Evolutionary conservation across 2,329 filamentous ascomycete species (phyloP).

Genomic region (Ramularia endophylla): DNA sequence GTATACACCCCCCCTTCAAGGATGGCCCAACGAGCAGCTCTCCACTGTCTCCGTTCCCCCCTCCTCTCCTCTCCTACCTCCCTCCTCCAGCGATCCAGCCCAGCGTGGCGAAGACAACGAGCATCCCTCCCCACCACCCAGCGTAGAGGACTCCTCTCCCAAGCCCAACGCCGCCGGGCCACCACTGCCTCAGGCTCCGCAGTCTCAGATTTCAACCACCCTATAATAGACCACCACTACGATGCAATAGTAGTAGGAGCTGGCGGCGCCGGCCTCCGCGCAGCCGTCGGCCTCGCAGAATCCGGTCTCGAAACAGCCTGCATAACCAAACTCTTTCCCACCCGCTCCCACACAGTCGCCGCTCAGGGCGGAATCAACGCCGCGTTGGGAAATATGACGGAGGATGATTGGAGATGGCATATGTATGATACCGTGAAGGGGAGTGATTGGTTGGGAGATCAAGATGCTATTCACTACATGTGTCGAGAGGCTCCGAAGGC

Average conservation of each 20-base stretch:
- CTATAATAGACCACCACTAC: slow-evolving; percentile 96
- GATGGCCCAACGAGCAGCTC: slow-evolving; percentile 17
- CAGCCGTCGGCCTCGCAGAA: slow-evolving; percentile 59
- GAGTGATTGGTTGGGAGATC: slow-evolving; percentile 54
- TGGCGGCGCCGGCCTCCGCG: slow-evolving; percentile 58
- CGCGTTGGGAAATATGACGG: slow-evolving; percentile 50
- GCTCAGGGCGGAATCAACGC: slow-evolving; percentile 61
- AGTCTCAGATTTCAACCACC: slow-evolving; percentile 57
- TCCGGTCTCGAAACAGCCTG: slow-evolving; percentile 60
- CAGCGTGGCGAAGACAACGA: slow-evolving; percentile 5
- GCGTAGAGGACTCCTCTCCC: slow-evolving; percentile 18
- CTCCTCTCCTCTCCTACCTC: slow-evolving; percentile 11
- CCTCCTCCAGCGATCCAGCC: slow-evolving; percentile 5
- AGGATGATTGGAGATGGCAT: slow-evolving; percentile 55
- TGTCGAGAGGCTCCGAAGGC: slow-evolving; percentile 49
- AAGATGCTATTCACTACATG: slow-evolving; percentile 57
- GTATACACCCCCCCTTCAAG: too few relatives aligned
- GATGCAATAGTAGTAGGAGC: slow-evolving; percentile 54
- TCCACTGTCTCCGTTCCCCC: slow-evolving; percentile 8
- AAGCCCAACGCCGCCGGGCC: slow-evolving; percentile 24
- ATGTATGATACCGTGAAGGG: slow-evolving; percentile 57
- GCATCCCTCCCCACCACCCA: slow-evolving; percentile 8
- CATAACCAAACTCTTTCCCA: slow-evolving; percentile 57
- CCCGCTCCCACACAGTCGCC: slow-evolving; percentile 60
- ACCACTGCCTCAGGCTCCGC: slow-evolving; percentile 19